Percentiles rank a stretch among this genome's conserved stretches.
Evolutionary conservation across 176 grass and related monocot species (phyloP).

Genomic region (Juncus inflexus): DNA sequence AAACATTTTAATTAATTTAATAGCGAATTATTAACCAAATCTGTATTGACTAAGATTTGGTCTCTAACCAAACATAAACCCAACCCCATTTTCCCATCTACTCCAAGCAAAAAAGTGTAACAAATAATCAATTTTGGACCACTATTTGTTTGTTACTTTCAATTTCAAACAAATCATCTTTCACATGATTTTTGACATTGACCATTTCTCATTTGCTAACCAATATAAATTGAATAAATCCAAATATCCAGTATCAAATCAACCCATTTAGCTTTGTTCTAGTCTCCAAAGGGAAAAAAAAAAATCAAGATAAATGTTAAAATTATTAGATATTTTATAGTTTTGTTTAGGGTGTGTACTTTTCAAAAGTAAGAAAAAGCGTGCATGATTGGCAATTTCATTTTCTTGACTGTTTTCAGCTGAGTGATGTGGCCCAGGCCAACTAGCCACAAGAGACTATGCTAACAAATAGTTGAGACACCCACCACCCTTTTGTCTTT

Average conservation of each 20-base stretch:
- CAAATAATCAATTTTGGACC: not conserved
- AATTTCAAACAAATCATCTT: conserved; percentile 10
- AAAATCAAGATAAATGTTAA: too few species aligned
- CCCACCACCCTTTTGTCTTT: conserved; percentile 6
- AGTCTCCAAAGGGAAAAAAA: too few species aligned
- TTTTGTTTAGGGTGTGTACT: too few species aligned
- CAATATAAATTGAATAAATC: too few species aligned
- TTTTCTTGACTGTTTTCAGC: conserved; percentile 21
- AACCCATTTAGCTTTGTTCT: too few species aligned
- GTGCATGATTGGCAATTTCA: not conserved
- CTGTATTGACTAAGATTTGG: conserved; percentile 21
- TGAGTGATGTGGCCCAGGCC: conserved; percentile 15
- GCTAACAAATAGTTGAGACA: conserved; percentile 26
- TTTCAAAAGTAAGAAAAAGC: too few species aligned
- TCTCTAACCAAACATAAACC: conserved; percentile 24
- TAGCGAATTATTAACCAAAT: conserved; percentile 4
- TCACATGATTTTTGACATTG: not conserved
- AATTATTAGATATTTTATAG: too few species aligned
- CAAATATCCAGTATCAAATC: too few species aligned
- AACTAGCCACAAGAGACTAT: conserved; percentile 10
- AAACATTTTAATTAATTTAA: too few species aligned
- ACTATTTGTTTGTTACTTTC: conserved; percentile 19
- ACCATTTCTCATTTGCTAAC: too few species aligned
- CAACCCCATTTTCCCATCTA: conserved; percentile 21
- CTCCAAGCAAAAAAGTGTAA: conserved; percentile 4